phyloP scores from a whole-genome alignment of 2,329 filamentous ascomycete species.

The Pezicula radicicola region DNA sequence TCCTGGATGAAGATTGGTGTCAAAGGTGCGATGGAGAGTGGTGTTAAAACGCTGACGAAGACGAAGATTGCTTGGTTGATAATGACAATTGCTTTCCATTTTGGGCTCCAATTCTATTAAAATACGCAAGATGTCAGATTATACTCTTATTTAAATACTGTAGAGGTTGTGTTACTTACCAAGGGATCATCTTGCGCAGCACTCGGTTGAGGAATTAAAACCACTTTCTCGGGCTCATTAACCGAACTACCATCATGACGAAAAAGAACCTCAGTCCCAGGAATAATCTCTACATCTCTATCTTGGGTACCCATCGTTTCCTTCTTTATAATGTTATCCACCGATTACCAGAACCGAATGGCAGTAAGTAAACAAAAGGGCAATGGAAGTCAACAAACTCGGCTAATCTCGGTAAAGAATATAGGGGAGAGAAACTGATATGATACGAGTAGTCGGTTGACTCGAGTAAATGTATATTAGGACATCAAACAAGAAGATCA shows the following conservation, averaged over 20 bases:
- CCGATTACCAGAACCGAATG: too few species aligned
- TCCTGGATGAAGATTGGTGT: slow-evolving; percentile 31
- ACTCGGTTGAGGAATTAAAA: slow-evolving; percentile 12
- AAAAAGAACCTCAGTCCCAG: slow-evolving; percentile 12
- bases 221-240: not conserved
- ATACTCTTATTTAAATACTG: not conserved
- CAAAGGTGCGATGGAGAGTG: slow-evolving; percentile 32
- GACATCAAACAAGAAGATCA: too few species aligned
- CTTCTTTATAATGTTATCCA: too few species aligned
- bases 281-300: slow-evolving; percentile 8
- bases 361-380: too few species aligned
- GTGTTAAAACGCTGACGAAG: slow-evolving; percentile 32
- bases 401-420: too few species aligned
- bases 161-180: not conserved
- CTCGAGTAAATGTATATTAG: too few species aligned
- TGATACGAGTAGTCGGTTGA: too few species aligned
- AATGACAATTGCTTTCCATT: slow-evolving; percentile 30
- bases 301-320: not conserved
- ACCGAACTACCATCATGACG: not conserved
- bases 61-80: slow-evolving; percentile 31
- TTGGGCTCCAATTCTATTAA: slow-evolving; percentile 29
- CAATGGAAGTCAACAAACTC: too few species aligned
- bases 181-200: slow-evolving; percentile 9
- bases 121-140: not conserved
- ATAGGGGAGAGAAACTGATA: too few species aligned